Evolutionary conservation across 352 stramenopile genomes (phyloP), one percentile per base, ranked within the genome.

Genomic region (Phytophthora rubi): DNA sequence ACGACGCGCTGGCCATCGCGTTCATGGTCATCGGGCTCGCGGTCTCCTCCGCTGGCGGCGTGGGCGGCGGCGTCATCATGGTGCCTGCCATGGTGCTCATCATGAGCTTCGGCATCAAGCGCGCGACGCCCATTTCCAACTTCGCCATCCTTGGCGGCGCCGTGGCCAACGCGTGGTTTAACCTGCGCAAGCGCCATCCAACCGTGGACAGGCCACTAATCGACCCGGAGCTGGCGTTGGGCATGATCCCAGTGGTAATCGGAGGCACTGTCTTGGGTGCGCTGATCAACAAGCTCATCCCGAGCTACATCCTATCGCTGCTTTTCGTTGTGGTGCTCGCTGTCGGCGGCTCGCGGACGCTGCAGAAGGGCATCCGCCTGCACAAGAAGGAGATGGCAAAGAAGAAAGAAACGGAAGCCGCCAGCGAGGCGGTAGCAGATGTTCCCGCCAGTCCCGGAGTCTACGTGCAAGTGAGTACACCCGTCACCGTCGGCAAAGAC

Each of bases 61-160:
- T 88, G 13, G 80, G 32, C 32, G 32, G 32, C 32, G 32, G 32
- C 4, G 64, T 77, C 10, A 81, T 87, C 75, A 65, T 85, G 62
- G 70, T 87, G 13, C 80, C 80, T 21, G 66, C 80, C 33, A 77
- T 88, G 64, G 77, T 86, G 63, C 60, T 86, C 33, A 67, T 84
- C 56, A 84, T 88, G 81, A 65, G 74, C 65, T 88, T 86, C 49
- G 71, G 85, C 55, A 82, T 86, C 67, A 86, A 89, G 72, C 77
- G 74, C 53, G 81, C 79, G 21, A 89, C 79, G 44, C 76, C 81
- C 15, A 75, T 73, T 35, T 80, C 74, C 23, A 89, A 86, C 74
- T 73, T 89, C 33, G 77, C 81, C 74, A 85, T 86, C 71, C 80
- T 89, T 23, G 79, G 79, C 53, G 76, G 76, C 32, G 81, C 76